A percentile compares a stretch with the other conserved stretches of the same genome.
Evolutionary conservation across 1,284 basidiomycete species (phyloP).

Genomic region (Rhodotorula sp.): DNA sequence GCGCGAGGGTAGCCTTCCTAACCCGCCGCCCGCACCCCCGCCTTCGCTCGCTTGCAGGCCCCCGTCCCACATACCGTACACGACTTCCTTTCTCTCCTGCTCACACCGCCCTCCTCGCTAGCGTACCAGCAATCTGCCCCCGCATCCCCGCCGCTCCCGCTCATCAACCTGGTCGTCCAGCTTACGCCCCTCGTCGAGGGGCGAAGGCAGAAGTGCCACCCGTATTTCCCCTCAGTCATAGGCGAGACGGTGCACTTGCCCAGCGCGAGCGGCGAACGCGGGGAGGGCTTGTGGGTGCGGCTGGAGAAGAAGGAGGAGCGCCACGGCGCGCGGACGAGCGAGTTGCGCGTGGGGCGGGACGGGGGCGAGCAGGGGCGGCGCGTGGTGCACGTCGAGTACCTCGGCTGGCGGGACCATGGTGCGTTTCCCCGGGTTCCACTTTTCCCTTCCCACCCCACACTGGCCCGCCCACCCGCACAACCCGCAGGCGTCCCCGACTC

Average conservation of each 20-base stretch:
- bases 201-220: constrained; percentile 68
- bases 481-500: constrained; percentile 39
- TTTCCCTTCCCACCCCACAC: neutral
- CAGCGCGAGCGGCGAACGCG: constrained; percentile 58
- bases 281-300: constrained; percentile 23
- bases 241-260: constrained; percentile 61
- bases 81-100: constrained; percentile 69
- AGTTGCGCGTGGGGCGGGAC: constrained; percentile 30
- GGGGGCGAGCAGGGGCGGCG: constrained; percentile 16
- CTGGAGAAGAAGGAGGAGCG: constrained; percentile 59
- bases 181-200: constrained; percentile 69
- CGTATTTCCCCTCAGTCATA: constrained; percentile 67
- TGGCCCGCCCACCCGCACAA: too few species aligned
- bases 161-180: constrained; percentile 62
- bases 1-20: neutral
- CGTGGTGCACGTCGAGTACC: constrained; percentile 45
- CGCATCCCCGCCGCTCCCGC: neutral
- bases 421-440: neutral
- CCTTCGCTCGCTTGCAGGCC: constrained; percentile 52
- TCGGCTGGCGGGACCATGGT: constrained; percentile 40
- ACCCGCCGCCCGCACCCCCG: neutral
- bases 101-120: constrained; percentile 34
- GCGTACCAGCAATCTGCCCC: neutral
- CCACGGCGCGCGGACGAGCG: constrained; percentile 21
- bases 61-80: constrained; percentile 69